Evolutionary conservation across 495 filamentous ascomycete genomes (phyloP).

Genomic region (Daldinia loculata): DNA sequence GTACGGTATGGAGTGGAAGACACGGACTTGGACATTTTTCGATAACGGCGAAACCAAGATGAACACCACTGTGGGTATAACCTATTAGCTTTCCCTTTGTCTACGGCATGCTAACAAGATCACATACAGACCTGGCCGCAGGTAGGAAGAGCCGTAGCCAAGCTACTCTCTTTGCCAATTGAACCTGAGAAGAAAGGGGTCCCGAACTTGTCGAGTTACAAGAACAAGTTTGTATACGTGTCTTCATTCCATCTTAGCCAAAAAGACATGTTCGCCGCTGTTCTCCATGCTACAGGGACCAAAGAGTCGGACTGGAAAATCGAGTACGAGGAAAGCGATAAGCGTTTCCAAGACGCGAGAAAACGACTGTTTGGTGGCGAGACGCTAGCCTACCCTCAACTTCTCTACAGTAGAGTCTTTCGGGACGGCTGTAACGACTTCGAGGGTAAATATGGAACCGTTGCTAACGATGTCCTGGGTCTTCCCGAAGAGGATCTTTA

Average conservation of each 20-base stretch:
- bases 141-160: conserved; percentile 49
- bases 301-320: conserved; percentile 65
- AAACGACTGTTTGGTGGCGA: conserved; percentile 47
- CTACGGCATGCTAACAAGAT: conserved; percentile 8
- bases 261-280: conserved; percentile 54
- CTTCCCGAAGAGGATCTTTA: conserved; percentile 66
- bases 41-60: conserved; percentile 49
- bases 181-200: conserved; percentile 54
- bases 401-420: conserved; percentile 63
- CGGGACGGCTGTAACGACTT: conserved; percentile 58
- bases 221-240: conserved; percentile 56
- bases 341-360: conserved; percentile 57
- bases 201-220: conserved; percentile 46
- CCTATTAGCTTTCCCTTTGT: neutral
- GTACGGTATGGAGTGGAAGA: conserved; percentile 47
- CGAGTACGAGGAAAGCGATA: conserved; percentile 48
- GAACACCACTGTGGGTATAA: conserved; percentile 43
- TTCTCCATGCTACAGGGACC: conserved; percentile 62
- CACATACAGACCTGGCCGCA: conserved; percentile 49
- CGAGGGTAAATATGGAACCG: conserved; percentile 46
- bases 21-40: conserved; percentile 45
- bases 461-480: conserved; percentile 61
- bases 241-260: conserved; percentile 56
- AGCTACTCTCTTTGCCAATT: conserved; percentile 49
- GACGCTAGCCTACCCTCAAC: conserved; percentile 54